Conservation (phyloP, 163 green algal genomes). For the Volvox carteri region DNA sequence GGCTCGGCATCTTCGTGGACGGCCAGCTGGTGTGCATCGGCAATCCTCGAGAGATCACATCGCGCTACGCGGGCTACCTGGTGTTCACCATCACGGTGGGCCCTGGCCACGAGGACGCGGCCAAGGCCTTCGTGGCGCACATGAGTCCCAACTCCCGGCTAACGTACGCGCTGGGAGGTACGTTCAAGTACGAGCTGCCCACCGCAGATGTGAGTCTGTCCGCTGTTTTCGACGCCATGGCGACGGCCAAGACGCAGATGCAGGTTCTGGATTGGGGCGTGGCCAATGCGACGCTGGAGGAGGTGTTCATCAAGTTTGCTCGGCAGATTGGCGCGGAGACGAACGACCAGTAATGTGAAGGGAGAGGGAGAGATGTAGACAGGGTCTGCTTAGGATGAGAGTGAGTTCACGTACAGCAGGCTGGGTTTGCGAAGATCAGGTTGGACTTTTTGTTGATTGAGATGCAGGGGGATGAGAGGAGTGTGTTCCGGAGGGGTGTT, state of each 20-base stretch:
- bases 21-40: constrained; percentile 93
- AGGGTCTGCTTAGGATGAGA: no score
- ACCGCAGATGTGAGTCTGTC: constrained; percentile 66
- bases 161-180: constrained; percentile 89
- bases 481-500: no score
- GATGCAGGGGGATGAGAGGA: no score
- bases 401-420: no score
- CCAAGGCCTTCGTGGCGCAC: constrained; percentile 65
- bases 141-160: constrained; percentile 71
- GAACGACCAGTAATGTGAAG: constrained; percentile 24
- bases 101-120: constrained; percentile 60
- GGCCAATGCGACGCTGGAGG: constrained; percentile 88
- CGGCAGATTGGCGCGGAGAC: constrained; percentile 56
- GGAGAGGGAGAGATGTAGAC: background rate
- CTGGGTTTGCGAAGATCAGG: no score
- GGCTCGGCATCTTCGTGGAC: constrained; percentile 97
- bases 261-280: constrained; percentile 88
- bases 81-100: constrained; percentile 84
- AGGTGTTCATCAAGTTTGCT: constrained; percentile 82
- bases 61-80: constrained; percentile 67
- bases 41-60: constrained; percentile 82
- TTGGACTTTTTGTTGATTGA: no score
- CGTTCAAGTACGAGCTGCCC: constrained; percentile 94
- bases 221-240: constrained; percentile 62
- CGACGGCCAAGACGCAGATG: constrained; percentile 15